Conservation (phyloP, 2,329 filamentous ascomycete genomes). For the Ophiostoma tasmaniense region DNA sequence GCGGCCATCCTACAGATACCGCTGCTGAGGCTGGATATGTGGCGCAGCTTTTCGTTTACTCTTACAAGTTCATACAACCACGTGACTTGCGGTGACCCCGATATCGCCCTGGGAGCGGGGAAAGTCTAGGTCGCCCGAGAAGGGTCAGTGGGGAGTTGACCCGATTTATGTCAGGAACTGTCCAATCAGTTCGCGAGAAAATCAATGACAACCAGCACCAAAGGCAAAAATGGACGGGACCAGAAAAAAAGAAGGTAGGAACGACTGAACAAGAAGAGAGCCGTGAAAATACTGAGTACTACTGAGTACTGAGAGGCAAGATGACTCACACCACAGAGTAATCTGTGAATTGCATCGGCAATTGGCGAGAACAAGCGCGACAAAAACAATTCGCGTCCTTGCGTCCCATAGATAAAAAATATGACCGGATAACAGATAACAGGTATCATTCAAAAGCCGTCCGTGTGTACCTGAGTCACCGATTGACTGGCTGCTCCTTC, state of each 20-base stretch:
- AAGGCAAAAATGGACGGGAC: background rate
- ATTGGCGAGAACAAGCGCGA: background rate
- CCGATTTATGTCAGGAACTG: background rate
- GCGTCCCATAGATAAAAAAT: too few relatives aligned
- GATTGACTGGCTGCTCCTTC: background rate
- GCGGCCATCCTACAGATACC: background rate
- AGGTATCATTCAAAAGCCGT: background rate
- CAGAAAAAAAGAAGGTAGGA: background rate
- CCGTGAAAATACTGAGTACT: too few relatives aligned
- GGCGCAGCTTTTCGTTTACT: background rate
- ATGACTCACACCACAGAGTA: background rate
- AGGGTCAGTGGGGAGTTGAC: background rate
- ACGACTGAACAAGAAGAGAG: background rate
- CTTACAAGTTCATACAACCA: background rate
- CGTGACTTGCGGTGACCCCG: background rate
- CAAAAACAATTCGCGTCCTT: too few relatives aligned
- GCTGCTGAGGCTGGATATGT: background rate
- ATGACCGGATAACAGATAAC: background rate
- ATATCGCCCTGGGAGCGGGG: slow-evolving; percentile 8
- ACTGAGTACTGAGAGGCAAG: too few relatives aligned
- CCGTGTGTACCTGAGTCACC: background rate
- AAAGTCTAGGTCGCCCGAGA: background rate
- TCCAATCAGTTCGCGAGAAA: background rate
- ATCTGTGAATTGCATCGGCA: background rate
- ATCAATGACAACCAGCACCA: background rate